Percentiles rank a stretch among this genome's conserved stretches.
Conservation (phyloP, 208 protist genomes). For the Leishmania gerbilli region DNA sequence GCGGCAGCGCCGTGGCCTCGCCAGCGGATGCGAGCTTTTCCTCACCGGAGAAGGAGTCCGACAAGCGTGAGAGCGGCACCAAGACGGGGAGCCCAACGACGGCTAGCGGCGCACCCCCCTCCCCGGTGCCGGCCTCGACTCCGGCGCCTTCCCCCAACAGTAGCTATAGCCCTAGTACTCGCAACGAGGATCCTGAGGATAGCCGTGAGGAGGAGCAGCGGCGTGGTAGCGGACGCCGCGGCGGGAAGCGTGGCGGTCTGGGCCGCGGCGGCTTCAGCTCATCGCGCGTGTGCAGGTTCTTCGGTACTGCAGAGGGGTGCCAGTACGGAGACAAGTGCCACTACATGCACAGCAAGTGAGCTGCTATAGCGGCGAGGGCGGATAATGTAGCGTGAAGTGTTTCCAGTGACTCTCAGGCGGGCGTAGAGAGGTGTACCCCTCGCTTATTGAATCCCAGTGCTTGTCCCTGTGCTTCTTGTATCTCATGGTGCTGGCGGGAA, state of each 20-base stretch:
- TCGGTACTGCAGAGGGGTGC: constrained; percentile 41
- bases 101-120: not conserved
- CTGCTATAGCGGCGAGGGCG: not conserved
- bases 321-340: constrained; percentile 50
- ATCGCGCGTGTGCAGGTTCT: constrained; percentile 35
- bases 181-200: constrained; percentile 28
- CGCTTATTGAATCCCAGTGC: not conserved
- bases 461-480: not conserved
- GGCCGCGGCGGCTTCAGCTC: constrained; percentile 19
- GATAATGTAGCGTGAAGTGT: not conserved
- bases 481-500: not conserved
- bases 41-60: constrained; percentile 30
- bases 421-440: not conserved
- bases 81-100: constrained; percentile 11
- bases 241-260: constrained; percentile 24
- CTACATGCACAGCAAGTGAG: constrained; percentile 37
- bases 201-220: constrained; percentile 35
- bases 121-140: not conserved
- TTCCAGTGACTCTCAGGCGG: not conserved
- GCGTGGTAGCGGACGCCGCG: constrained; percentile 28
- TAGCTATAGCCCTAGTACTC: constrained; percentile 17
- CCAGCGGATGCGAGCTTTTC: constrained; percentile 31
- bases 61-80: constrained; percentile 16
- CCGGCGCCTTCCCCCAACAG: constrained; percentile 11
- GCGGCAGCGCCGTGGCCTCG: constrained; percentile 23